Conservation (phyloP, 164 flowering plant genomes). For the Vitis rupestris region DNA sequence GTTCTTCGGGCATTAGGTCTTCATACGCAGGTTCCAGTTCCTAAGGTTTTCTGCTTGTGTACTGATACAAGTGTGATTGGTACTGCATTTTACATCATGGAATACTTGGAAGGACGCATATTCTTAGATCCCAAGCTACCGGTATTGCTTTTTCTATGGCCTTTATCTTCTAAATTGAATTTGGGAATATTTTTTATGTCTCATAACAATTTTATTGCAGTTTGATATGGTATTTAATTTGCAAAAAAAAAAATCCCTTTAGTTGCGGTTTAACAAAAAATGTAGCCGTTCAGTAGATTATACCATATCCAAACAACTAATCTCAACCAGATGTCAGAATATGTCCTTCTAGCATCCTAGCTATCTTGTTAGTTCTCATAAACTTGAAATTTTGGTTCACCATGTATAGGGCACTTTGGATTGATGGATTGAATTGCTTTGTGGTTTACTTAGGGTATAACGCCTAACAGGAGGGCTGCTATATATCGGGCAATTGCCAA, state of each 20-base stretch:
- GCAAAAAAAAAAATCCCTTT: too few relatives aligned
- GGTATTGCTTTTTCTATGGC: slow-evolving; percentile 32
- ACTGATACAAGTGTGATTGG: slow-evolving; percentile 77
- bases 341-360: too few relatives aligned
- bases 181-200: neutral
- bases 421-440: neutral
- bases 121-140: slow-evolving; percentile 73
- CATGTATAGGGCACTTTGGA: neutral
- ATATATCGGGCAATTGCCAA: slow-evolving; percentile 68
- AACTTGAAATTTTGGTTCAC: neutral
- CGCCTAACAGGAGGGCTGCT: slow-evolving; percentile 54
- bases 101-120: slow-evolving; percentile 87
- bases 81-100: slow-evolving; percentile 94
- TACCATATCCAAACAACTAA: too few relatives aligned
- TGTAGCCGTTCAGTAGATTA: too few relatives aligned
- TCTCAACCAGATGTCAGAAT: too few relatives aligned
- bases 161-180: neutral
- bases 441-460: slow-evolving; percentile 53
- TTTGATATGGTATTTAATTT: too few relatives aligned
- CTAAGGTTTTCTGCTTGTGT: slow-evolving; percentile 87
- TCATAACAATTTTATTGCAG: too few relatives aligned
- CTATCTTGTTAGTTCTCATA: too few relatives aligned
- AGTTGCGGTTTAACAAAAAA: too few relatives aligned
- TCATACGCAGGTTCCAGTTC: slow-evolving; percentile 80
- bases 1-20: slow-evolving; percentile 73